phyloP scores from a whole-genome alignment of 768 basidiomycete genomes.

The Phaeotremella skinneri region DNA sequence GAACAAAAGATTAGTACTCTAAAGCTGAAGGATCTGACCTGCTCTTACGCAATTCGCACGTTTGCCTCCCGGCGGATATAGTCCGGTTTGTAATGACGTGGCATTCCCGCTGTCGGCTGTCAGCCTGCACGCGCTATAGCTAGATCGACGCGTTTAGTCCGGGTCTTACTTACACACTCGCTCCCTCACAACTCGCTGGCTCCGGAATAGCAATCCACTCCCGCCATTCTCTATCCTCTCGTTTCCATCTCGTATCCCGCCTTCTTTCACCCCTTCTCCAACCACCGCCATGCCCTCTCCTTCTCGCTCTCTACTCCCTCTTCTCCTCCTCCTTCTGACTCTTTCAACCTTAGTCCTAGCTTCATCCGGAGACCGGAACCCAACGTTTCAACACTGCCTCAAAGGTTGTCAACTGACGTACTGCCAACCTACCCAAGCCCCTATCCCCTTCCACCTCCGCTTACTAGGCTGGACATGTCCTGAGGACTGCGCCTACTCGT shows the following conservation, averaged over 20 bases:
- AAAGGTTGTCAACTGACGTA: conserved; percentile 53
- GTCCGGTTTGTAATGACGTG: too few species aligned
- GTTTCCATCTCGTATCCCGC: background rate
- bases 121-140: too few species aligned
- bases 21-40: too few species aligned
- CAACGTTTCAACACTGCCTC: conserved; percentile 60
- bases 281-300: conserved; percentile 3
- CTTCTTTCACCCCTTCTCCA: background rate
- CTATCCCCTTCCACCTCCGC: conserved; percentile 60
- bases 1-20: too few species aligned
- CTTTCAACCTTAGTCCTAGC: conserved; percentile 49
- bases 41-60: too few species aligned
- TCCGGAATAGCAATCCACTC: too few species aligned
- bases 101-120: too few species aligned
- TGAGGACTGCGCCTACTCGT: conserved; percentile 84
- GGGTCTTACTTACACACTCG: too few species aligned
- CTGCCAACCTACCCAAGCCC: conserved; percentile 54
- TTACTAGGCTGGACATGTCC: conserved; percentile 81
- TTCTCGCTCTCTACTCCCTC: conserved; percentile 4
- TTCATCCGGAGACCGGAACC: conserved; percentile 65
- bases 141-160: too few species aligned
- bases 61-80: too few species aligned
- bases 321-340: conserved; percentile 9
- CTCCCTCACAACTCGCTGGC: too few species aligned
- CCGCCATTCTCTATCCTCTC: too few species aligned